phyloP scores from a whole-genome alignment of 192 early-diverging fungal genomes.

The Spizellomyces punctatus region DNA sequence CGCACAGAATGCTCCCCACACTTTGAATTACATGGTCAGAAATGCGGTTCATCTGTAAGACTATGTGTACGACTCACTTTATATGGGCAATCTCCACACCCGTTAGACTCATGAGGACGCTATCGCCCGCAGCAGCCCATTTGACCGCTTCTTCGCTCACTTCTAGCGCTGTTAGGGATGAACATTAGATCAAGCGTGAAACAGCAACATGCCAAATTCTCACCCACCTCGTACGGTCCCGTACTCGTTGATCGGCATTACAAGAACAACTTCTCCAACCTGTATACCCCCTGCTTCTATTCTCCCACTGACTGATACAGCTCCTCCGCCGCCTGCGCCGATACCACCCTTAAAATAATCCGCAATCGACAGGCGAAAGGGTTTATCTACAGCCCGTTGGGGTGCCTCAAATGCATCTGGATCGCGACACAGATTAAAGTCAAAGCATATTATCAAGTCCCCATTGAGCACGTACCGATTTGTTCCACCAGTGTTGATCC shows the following conservation, averaged over 20 bases:
- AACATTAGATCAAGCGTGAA: too few relatives aligned
- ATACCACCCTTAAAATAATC: conserved; percentile 91
- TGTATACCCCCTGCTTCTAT: conserved; percentile 89
- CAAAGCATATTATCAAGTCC: neutral
- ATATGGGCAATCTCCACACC: conserved; percentile 76
- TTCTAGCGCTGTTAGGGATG: conserved; percentile 62
- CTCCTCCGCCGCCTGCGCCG: conserved; percentile 54
- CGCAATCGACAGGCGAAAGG: conserved; percentile 81
- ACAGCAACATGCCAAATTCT: too few relatives aligned
- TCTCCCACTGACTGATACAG: conserved; percentile 80
- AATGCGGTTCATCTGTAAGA: neutral
- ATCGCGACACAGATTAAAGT: neutral
- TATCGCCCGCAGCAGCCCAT: conserved; percentile 96
- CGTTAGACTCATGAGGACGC: conserved; percentile 72
- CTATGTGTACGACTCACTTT: conserved; percentile 38
- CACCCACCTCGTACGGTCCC: conserved; percentile 74
- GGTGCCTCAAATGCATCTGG: conserved; percentile 79
- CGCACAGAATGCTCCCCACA: conserved; percentile 84
- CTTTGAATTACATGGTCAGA: conserved; percentile 46
- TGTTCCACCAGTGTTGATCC: conserved; percentile 77
- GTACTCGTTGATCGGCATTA: conserved; percentile 79
- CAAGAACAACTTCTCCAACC: conserved; percentile 76
- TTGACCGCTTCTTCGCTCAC: conserved; percentile 67
- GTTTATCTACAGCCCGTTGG: conserved; percentile 71
- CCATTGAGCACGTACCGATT: conserved; percentile 50